Evolutionary conservation across 2,329 filamentous ascomycete species (phyloP).

Genomic region (Myriosclerotinia curreyana): DNA sequence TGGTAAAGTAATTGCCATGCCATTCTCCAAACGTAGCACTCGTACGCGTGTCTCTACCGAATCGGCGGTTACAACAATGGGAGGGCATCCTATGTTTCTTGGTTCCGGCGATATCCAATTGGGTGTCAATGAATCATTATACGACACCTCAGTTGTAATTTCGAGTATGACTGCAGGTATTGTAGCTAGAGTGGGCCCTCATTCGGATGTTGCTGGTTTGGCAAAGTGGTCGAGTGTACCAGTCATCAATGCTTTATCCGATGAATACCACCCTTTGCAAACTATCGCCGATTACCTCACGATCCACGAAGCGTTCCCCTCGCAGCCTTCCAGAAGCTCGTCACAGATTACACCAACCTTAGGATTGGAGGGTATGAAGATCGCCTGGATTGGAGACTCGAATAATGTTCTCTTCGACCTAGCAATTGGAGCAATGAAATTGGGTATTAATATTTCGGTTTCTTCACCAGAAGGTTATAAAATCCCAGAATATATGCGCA

Average conservation of each 20-base stretch:
- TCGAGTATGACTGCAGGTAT: slow-evolving; percentile 90
- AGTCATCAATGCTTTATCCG: slow-evolving; percentile 83
- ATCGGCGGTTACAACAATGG: slow-evolving; percentile 81
- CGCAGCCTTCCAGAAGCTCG: slow-evolving; percentile 36
- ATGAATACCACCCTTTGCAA: slow-evolving; percentile 91
- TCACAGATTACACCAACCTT: slow-evolving; percentile 42
- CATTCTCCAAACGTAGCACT: slow-evolving; percentile 95
- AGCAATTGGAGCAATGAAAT: slow-evolving; percentile 81
- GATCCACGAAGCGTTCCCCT: slow-evolving; percentile 72
- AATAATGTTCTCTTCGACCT: slow-evolving; percentile 97
- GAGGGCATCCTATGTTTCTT: slow-evolving; percentile 93
- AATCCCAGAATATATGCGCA: slow-evolving; percentile 72
- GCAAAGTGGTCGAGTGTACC: slow-evolving; percentile 73
- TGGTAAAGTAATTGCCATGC: slow-evolving; percentile 85
- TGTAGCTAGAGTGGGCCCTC: slow-evolving; percentile 73
- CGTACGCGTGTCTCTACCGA: slow-evolving; percentile 92
- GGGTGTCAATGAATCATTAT: slow-evolving; percentile 92
- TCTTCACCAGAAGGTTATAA: slow-evolving; percentile 83
- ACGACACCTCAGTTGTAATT: slow-evolving; percentile 86
- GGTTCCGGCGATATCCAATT: slow-evolving; percentile 95
- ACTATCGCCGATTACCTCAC: slow-evolving; percentile 93
- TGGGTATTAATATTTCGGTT: slow-evolving; percentile 81
- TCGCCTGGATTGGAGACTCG: slow-evolving; percentile 94
- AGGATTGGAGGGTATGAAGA: slow-evolving; percentile 77
- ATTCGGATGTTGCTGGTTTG: slow-evolving; percentile 69